These are phyloP conservation scores for Olyra latifolia DNA, from an alignment of 176 grass and related monocot species.

Conservation along the genomic window DNA sequence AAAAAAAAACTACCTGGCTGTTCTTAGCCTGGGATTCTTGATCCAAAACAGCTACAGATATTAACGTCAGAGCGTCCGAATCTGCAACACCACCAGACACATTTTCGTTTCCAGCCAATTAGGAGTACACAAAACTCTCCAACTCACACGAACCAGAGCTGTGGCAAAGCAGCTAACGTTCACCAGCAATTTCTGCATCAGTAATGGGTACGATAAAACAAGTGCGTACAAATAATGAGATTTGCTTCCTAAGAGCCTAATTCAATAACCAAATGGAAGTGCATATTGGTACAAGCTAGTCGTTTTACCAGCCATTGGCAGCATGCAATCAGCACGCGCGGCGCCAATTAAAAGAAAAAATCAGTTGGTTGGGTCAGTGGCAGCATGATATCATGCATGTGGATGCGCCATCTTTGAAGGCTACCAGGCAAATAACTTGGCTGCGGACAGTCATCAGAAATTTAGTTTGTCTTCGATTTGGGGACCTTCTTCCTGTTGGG, in stretches of 20 bases:
- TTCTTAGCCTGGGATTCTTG: too few species aligned
- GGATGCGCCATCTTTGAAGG: neutral
- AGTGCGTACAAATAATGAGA: neutral
- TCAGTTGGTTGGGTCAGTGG: neutral
- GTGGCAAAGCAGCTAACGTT: neutral
- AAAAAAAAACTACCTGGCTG: too few species aligned
- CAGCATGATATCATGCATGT: neutral
- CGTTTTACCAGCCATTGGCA: neutral
- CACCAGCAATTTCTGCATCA: neutral
- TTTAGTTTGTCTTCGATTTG: slow-evolving; percentile 21
- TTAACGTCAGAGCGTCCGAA: too few species aligned
- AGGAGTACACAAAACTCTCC: neutral
- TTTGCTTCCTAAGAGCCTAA: neutral
- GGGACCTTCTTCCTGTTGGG: neutral
- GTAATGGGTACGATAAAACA: neutral
- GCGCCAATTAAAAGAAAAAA: neutral
- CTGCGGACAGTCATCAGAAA: neutral
- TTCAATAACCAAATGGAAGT: neutral
- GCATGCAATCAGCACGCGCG: neutral
- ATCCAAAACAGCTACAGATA: too few species aligned
- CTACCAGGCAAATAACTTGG: neutral
- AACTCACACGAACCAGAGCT: neutral
- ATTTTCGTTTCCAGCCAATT: neutral
- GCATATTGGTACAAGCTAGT: neutral
- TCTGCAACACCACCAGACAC: too few species aligned